Conservation (phyloP, 345 rosid species). For the Bretschneidera sinensis region DNA sequence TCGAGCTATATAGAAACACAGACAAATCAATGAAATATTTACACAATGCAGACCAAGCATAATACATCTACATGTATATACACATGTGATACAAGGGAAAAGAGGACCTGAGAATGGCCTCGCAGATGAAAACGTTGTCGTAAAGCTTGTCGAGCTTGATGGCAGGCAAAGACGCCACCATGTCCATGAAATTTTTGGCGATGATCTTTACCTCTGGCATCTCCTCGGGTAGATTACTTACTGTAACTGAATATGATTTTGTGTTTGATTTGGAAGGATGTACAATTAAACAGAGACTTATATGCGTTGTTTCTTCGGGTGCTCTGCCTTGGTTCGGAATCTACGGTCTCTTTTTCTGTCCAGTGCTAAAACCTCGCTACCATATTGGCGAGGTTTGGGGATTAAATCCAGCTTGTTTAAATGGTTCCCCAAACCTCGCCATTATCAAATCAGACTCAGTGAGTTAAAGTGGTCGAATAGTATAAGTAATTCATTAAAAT, state of each 20-base stretch:
- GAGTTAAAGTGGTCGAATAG: too few species aligned
- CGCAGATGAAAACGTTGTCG: conserved; percentile 76
- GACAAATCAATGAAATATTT: not conserved
- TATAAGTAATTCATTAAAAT: too few species aligned
- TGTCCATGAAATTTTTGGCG: conserved; percentile 92
- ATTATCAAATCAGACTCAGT: too few species aligned
- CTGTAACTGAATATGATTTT: not conserved
- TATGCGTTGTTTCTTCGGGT: too few species aligned
- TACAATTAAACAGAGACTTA: too few species aligned
- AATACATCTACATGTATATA: not conserved
- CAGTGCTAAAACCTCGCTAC: too few species aligned
- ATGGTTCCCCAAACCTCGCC: too few species aligned
- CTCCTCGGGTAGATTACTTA: conserved; percentile 11
- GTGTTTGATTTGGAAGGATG: too few species aligned
- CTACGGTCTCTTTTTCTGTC: too few species aligned
- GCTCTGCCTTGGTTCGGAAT: too few species aligned
- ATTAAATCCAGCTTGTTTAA: too few species aligned
- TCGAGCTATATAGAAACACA: not conserved
- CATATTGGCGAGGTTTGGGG: too few species aligned
- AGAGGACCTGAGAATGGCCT: conserved; percentile 87
- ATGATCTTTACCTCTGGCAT: conserved; percentile 92
- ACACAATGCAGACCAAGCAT: not conserved
- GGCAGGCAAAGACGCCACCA: conserved; percentile 89
- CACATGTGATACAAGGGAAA: not conserved
- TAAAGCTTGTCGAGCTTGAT: conserved; percentile 81